Base-by-base conservation (phyloP, 148 eudicot species). In the Talinum fruticosum region DNA sequence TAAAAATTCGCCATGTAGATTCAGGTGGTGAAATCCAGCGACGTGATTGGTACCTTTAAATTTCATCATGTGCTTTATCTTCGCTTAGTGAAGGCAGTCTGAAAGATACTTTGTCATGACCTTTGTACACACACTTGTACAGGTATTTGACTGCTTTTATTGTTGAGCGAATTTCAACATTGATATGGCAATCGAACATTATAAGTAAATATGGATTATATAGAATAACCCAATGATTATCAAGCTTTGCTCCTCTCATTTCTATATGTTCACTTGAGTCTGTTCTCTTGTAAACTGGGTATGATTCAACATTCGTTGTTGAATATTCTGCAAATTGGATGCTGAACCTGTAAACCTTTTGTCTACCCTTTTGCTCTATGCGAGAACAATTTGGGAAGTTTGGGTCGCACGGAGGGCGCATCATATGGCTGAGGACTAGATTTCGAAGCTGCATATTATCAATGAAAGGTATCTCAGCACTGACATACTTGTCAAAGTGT, bases 121-220 rank as follows among this genome's bases (percentile, higher is more conserved):
- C 79, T 23, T 82, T 82, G n/a, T 70, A 74, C 0, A 82, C 72
- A 32, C 75, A 79, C 10, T 85, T 85, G 38, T 79, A 78, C 0
- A 81, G 3, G 18, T 82, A 80, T 10, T 82, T 80, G 0, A 82
- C 53, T 0, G 64, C 73, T 13, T 74, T 69, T 0, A 85, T 41
- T 0, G 74, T 35, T 18, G 65, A 59, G n/a, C 2, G 23, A 24
- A 59, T n/a, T 59, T 59, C 65, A 6, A 59, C 65, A 59, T 59
- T 59, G 10, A n/a, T n/a, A n/a, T n/a, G n/a, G n/a, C n/a, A n/a
- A n/a, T n/a, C n/a, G n/a, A n/a, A n/a, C n/a, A n/a, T 18, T 21
- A 59, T 59, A 26, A 59, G n/a, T 6, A 59, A n/a, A 24, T 59
- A 59, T 59, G 65, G n/a, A 23, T 8, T 8, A 24, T 59, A 59